Evolutionary conservation across 2,329 filamentous ascomycete genomes (phyloP).

Genomic region (Claviceps sp.): DNA sequence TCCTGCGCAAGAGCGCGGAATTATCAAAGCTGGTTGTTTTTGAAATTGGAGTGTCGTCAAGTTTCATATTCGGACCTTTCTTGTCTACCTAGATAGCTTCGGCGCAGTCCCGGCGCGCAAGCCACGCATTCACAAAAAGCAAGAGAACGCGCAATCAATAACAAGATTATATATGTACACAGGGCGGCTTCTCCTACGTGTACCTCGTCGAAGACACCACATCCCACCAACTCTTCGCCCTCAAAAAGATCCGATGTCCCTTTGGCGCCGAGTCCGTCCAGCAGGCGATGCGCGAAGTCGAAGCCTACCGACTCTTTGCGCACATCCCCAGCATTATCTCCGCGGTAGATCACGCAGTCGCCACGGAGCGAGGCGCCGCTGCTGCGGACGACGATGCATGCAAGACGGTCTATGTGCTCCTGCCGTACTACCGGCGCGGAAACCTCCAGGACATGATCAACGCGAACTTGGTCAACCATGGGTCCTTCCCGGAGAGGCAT

Average conservation of each 20-base stretch:
- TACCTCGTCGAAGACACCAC: conserved; percentile 92
- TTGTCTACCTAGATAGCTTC: too few species aligned
- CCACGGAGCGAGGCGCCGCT: conserved; percentile 46
- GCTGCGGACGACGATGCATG: conserved; percentile 43
- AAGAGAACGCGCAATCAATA: too few species aligned
- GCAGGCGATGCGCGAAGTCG: conserved; percentile 90
- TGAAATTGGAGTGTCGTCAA: too few species aligned
- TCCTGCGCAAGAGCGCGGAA: too few species aligned
- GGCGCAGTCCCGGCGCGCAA: too few species aligned
- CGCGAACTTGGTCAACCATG: conserved; percentile 92
- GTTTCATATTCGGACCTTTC: too few species aligned
- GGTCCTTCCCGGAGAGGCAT: conserved; percentile 72
- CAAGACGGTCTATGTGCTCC: conserved; percentile 92
- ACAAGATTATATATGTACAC: not conserved
- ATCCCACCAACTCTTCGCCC: conserved; percentile 72
- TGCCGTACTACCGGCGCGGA: conserved; percentile 89
- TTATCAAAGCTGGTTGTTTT: too few species aligned
- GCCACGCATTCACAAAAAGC: too few species aligned
- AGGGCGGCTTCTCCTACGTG: conserved; percentile 95
- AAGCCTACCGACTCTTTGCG: conserved; percentile 85
- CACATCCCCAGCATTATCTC: conserved; percentile 78
- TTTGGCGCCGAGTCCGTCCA: conserved; percentile 94
- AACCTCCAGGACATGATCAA: conserved; percentile 98
- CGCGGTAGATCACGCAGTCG: conserved; percentile 69
- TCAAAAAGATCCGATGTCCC: conserved; percentile 98